Base-by-base conservation (phyloP, 305 asterid genomes). In the Solanum hybrid region DNA sequence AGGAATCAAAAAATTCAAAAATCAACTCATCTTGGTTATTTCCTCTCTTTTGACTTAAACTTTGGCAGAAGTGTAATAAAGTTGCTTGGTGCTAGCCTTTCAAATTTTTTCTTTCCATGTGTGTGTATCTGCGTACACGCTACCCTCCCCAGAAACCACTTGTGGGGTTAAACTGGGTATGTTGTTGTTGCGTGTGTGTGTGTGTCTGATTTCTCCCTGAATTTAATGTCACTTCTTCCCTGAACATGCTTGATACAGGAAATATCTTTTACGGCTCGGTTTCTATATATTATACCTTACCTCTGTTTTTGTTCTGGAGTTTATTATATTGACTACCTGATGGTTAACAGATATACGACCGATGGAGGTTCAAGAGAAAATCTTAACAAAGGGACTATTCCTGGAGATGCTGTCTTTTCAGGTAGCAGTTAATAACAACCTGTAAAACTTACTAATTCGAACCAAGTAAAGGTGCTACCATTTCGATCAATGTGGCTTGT, bases 351-450 rank as follows among this genome's bases (percentile, higher is more conserved):
- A 94, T 97, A 96, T 88, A 97, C 99, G 12, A 97, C 99, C 72
- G 99, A 97, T 92, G 99, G 99, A 80, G 99, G 98, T 88, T 88
- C 96, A 84, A 93, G 97, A 90, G 98, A 93, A 91, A 93, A 89
- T 89, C 98, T 97, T 27, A 91, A 93, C 92, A 97, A 97, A 90
- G 99, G 99, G 93, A 95, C 98, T 75, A 93, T 97, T 93, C 92
- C 37, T 72, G 98, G 97, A 86, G 95, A 94, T 91, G 92, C 93
- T 85, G 97, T 95, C 93, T 95, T 94, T 93, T 95, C 99, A 92
- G 99, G 99, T 95, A 76, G 79, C 64, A 45, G 81, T 45, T 40
- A 75, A 19, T 73, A 42, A 31, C 89, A 75, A 75, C 86, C 64
- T 15, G 64, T 24, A 79, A 38, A 38, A 24, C 66, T 79, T 79